Evolutionary conservation across 2,329 filamentous ascomycete species (phyloP), one percentile per base, ranked within the genome.

Genomic region (Fusarium verrucosum): DNA sequence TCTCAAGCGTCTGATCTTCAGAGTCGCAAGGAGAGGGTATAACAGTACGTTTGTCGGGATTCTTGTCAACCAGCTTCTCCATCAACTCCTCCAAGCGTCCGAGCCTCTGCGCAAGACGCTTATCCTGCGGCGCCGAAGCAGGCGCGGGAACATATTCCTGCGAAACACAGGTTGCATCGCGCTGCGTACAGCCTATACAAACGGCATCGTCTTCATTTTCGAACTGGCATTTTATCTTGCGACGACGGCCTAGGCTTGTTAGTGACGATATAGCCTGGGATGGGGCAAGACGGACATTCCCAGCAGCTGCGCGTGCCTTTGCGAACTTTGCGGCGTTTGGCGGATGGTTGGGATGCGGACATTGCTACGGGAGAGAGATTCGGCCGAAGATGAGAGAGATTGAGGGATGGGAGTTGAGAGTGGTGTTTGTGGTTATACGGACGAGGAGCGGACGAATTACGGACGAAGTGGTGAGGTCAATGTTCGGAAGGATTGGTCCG

Each of bases 261-360:
- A 52, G 17, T 33, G 28, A 33, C 9, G 13, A n/a, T 10, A 40
- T 10, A 9, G 4, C 1, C 2, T 11, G 38, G 10, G 46, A 19
- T 17, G 16, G 10, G n/a, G 19, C 5, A 30, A 6, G 19, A 58
- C 74, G 82, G 80, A 80, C 85, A 87, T 71, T 87, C 83, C 84
- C 84, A 87, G 72, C 85, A 87, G 58, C 83, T 86, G 43, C 78
- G 79, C 1, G 85, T 87, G 23, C 85, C 85, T 61, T 86, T 87
- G 20, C 84, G 81, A 25, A 85, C 50, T 60, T 79, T 83, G 28
- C 73, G 73, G 5, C 65, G 63, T 47, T 73, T 74, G 7, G 56
- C 3, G 4, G 58, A 10, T 17, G 53, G 57, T 30, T 71, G n/a
- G n/a, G n/a, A n/a, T n/a, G n/a, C 68, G 22, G 52, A 26, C 69